Evolutionary conservation across 2,329 filamentous ascomycete genomes (phyloP), one percentile per base, ranked within the genome.

Genomic region (Stagonosporopsis chrysanthemi): DNA sequence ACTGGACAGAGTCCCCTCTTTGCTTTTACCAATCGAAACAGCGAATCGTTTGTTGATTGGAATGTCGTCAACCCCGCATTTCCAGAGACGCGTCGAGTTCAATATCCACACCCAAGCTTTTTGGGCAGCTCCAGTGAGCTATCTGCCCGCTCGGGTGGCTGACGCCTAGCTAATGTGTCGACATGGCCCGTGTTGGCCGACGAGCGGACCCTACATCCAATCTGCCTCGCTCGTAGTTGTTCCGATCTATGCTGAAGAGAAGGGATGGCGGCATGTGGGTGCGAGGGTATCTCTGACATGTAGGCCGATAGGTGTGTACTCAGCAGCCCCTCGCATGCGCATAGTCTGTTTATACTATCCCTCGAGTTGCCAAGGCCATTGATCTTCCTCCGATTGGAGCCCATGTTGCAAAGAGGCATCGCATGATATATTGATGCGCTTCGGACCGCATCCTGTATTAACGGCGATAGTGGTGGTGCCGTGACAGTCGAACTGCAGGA

Each of bases 31-130:
- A 51, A 60, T 46, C 56, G 52, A 61, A 50, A 58, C 54, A 48
- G 45, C 53, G 55, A 56, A 54, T 53, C 59, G 58, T 58, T 52
- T 42, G 43, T 54, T 66, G 59, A 62, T 58, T 63, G 61, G 58
- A 66, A 65, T 67, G 66, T 51, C 58, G 57, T 61, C 61, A 68
- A 75, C 73, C 73, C 73, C 72, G 73, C 73, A 75, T 73, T 70
- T 66, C 63, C 61, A 68, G 66, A 68, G 60, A 61, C 24, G 60
- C 66, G 64, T 68, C 56, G 65, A 63, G 58, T 52, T 68, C 62
- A 56, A 52, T 38, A 31, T 45, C 44, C 45, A 42, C 54, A 65
- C 60, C 66, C 63, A 68, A 68, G 69, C 64, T 63, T 61, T 59
- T 63, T 57, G 66, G 67, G 58, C 58, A 61, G 53, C 58, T 66